Evolutionary conservation across 176 grass and related monocot genomes (phyloP), one percentile per base, ranked within the genome.

Genomic region (Rhynchospora tenuis): DNA sequence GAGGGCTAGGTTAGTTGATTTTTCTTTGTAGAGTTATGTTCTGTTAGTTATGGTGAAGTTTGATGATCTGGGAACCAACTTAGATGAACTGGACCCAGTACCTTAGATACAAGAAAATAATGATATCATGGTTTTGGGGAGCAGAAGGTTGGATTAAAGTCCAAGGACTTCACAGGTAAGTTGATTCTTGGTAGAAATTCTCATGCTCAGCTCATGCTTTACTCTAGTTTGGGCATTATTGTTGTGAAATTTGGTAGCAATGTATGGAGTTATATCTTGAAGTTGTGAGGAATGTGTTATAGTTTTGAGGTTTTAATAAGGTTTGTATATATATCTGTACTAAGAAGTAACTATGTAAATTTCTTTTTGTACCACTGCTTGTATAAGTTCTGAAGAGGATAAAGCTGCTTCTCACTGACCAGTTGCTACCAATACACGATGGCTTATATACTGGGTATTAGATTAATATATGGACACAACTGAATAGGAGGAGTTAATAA

Each of bases 1-100:
- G 92, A 87, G 95, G 95, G 85, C 84, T 98, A 93, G 95, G 95
- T 97, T 59, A 64, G 83, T 89, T 85, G 29, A n/a, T 83, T 81
- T 8, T 84, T 80, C 85, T 13, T 66, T 57, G 26, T 69, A 59
- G 27, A 86, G n/a, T 31, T 42, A 38, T 71, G 33, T 47, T 74
- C 4, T 7, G 7, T 20, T 71, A 71, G 38, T 71, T 43, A 16
- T 46, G 38, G 42, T 1, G 2, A 70, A 33, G 15, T 45, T 70
- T 44, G 31, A 7, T 70, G 20, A 61, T 61, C 19, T 70, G 66
- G 33, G 17, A 43, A 45, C 42, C 3, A 10, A 45, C 31, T 71
- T 17, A 71, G 33, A 71, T 71, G 67, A 45, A 26, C 7, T 51
- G 59, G 20, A 46, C 8, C 42, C 66, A 70, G 17, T 71, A 71